Evolutionary conservation across 495 filamentous ascomycete genomes (phyloP), one percentile per base, ranked within the genome.

Genomic region (Antarctomyces pellizariae): DNA sequence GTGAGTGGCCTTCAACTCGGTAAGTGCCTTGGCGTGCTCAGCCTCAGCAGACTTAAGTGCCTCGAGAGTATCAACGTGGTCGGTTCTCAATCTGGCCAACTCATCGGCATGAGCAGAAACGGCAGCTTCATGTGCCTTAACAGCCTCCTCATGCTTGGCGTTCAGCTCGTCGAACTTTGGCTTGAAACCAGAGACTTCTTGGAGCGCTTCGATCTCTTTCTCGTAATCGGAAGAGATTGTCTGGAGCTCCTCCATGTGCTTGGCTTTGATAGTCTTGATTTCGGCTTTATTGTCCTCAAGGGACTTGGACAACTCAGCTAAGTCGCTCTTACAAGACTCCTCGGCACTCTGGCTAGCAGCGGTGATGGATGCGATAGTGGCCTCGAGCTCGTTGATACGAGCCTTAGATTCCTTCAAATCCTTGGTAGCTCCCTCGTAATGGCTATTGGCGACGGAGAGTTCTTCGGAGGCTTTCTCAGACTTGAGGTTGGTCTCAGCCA

Each of bases 171-270:
- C 47, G 32, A 57, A 62, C 32, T 61, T 50, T 26, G 54, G 51
- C 39, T 56, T 62, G 38, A 61, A 57, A 31, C 54, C 57, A 17
- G 61, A 57, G 35, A 62, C 57, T 12, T 56, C 59, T 13, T 52
- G 49, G n/a, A 63, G 52, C 22, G 55, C 53, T 34, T 64, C 61
- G 20, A 66, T 63, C 34, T 66, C 61, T 13, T 50, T 45, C 28
- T 61, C 52, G 36, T 62, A 61, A 20, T 66, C 61, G 27, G 59
- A 45, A 15, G 56, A 56, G 32, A 66, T 32, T 23, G 52, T 49
- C 36, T 53, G 38, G 11, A 66, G 45, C 29, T 62, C 52, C 32
- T 54, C 44, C 25, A 51, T 41, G 35, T 64, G 59, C 29, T 54
- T 58, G 9, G 54, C 49, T 17, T 43, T 22, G 18, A 44, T 11